phyloP scores from a whole-genome alignment of 2,329 filamentous ascomycete species.

The Nigrospora sphaerica region DNA sequence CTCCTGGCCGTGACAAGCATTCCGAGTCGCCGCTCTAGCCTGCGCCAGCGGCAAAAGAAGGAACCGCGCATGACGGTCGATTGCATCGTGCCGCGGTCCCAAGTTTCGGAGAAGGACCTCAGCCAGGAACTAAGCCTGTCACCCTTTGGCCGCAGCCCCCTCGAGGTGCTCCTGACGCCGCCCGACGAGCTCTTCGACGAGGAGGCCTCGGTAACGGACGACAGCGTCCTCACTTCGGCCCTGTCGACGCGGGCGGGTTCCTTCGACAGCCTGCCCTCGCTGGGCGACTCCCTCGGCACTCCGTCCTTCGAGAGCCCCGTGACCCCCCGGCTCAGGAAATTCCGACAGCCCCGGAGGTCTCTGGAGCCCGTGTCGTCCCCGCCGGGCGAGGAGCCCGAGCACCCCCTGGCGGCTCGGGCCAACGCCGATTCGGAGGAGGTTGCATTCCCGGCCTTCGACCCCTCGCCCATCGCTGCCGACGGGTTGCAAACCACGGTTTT shows the following conservation, averaged over 20 bases:
- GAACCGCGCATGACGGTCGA: constrained; percentile 43
- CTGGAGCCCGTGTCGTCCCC: constrained; percentile 51
- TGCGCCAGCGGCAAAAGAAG: constrained; percentile 17
- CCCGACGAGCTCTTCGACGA: constrained; percentile 51
- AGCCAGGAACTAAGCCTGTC: constrained; percentile 31
- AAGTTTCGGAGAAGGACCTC: constrained; percentile 51
- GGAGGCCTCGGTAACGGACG: constrained; percentile 34
- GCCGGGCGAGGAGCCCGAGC: constrained; percentile 36
- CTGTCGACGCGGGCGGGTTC: constrained; percentile 50
- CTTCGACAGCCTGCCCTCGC: constrained; percentile 54
- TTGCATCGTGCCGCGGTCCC: constrained; percentile 45
- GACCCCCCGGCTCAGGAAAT: constrained; percentile 34
- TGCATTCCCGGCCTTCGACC: constrained; percentile 40
- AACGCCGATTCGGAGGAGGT: constrained; percentile 34
- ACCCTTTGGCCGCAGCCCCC: constrained; percentile 43
- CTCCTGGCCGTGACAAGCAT: constrained; percentile 57
- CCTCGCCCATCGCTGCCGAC: constrained; percentile 15
- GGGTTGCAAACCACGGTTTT: constrained; percentile 26
- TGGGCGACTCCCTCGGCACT: constrained; percentile 47
- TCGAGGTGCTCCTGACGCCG: constrained; percentile 53
- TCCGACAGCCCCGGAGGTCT: constrained; percentile 36
- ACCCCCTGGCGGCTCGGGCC: constrained; percentile 42
- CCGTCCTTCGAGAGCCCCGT: constrained; percentile 43
- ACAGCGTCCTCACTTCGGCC: constrained; percentile 44
- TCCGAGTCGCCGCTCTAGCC: constrained; percentile 33